Conservation (phyloP, 129 eudicot species). For the Logfia minima region DNA sequence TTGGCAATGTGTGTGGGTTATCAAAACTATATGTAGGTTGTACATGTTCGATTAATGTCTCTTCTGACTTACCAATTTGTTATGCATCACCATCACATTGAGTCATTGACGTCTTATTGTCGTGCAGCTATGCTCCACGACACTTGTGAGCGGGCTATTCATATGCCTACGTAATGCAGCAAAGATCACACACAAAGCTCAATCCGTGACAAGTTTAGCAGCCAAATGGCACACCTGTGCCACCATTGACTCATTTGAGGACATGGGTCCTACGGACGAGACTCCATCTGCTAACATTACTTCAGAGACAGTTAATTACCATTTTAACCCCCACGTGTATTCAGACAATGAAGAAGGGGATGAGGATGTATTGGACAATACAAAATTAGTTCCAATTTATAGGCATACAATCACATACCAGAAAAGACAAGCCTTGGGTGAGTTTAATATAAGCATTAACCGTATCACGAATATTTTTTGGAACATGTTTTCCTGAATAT, state of each 20-base stretch:
- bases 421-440: constrained; percentile 84
- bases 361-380: constrained; percentile 67
- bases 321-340: constrained; percentile 19
- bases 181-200: constrained; percentile 83
- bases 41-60: no score
- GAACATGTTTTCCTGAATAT: neutral
- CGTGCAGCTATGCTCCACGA: constrained; percentile 61
- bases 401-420: constrained; percentile 70
- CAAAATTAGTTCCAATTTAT: constrained; percentile 55
- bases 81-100: neutral
- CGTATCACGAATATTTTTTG: neutral
- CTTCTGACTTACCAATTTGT: neutral
- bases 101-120: neutral
- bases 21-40: no score
- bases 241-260: constrained; percentile 59
- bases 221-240: constrained; percentile 87
- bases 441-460: constrained; percentile 9
- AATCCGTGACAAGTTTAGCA: constrained; percentile 71
- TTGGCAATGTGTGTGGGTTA: no score
- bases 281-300: constrained; percentile 31
- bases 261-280: constrained; percentile 37
- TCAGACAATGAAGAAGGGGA: constrained; percentile 68
- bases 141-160: constrained; percentile 66
- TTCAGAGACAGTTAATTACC: constrained; percentile 18
- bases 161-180: constrained; percentile 79